Conservation (phyloP, 768 basidiomycete genomes). For the Lactarius deliciosus region DNA sequence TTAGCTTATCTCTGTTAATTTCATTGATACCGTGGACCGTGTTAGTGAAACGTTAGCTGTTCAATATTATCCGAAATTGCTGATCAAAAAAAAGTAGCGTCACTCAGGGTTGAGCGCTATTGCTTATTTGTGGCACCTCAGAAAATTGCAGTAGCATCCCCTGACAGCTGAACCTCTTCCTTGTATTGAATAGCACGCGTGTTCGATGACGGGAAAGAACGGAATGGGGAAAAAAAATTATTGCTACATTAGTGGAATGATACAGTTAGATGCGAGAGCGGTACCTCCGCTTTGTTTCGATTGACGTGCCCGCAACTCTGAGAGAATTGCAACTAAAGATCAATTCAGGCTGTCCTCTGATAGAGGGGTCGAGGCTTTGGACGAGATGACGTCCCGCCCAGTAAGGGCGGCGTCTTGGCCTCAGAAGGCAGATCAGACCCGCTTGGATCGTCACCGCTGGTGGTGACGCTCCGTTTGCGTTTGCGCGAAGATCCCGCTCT, state of each 20-base stretch:
- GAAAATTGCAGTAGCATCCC: not conserved
- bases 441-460: not conserved
- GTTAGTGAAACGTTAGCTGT: not conserved
- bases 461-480: conserved; percentile 26
- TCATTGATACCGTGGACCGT: not conserved
- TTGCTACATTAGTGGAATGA: not conserved
- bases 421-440: not conserved
- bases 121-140: not conserved
- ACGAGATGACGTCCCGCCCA: conserved; percentile 14
- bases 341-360: conserved; percentile 13
- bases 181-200: not conserved
- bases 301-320: not conserved
- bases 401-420: conserved; percentile 33
- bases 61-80: not conserved
- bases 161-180: not conserved
- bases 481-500: conserved; percentile 25
- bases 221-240: not conserved
- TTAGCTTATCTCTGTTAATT: conserved; percentile 18
- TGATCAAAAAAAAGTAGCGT: not conserved
- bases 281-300: not conserved
- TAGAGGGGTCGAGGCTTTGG: conserved; percentile 22
- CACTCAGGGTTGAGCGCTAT: not conserved
- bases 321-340: not conserved
- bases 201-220: not conserved
- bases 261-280: not conserved